Conservation (phyloP, 768 basidiomycete genomes). For the Exsudoporus frostii region DNA sequence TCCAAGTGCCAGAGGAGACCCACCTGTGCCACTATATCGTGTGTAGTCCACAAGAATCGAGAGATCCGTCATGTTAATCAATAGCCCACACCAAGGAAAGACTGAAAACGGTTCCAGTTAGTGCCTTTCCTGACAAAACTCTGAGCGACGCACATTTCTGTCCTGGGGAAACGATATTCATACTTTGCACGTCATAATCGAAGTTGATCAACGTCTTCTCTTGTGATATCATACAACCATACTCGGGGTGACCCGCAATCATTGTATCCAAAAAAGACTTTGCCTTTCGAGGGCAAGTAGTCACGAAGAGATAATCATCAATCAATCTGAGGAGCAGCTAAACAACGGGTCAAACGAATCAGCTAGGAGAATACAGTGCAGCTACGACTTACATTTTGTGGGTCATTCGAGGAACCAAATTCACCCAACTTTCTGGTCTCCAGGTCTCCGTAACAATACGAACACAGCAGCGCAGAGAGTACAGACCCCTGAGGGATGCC, state of each 20-base stretch:
- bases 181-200: slow-evolving; percentile 51
- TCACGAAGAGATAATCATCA: slow-evolving; percentile 94
- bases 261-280: slow-evolving; percentile 70
- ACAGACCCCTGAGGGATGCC: slow-evolving; percentile 98
- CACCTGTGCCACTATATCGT: slow-evolving; percentile 62
- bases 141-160: slow-evolving; percentile 37
- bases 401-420: slow-evolving; percentile 51
- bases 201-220: slow-evolving; percentile 93
- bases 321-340: slow-evolving; percentile 81
- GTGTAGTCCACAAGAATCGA: slow-evolving; percentile 79
- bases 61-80: slow-evolving; percentile 72
- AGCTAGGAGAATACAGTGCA: neutral
- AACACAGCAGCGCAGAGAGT: slow-evolving; percentile 91
- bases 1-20: slow-evolving; percentile 16
- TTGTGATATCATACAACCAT: slow-evolving; percentile 85
- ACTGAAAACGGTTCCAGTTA: slow-evolving; percentile 37
- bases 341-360: neutral
- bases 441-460: slow-evolving; percentile 91
- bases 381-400: slow-evolving; percentile 53
- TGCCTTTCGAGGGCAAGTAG: slow-evolving; percentile 61
- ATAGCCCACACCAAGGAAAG: slow-evolving; percentile 93
- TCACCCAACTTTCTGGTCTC: slow-evolving; percentile 50
- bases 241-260: slow-evolving; percentile 85
- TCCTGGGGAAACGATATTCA: slow-evolving; percentile 49
- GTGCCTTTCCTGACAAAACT: neutral